Base-by-base conservation (phyloP, 169 alveolate genomes). In the Babesia divergens region DNA sequence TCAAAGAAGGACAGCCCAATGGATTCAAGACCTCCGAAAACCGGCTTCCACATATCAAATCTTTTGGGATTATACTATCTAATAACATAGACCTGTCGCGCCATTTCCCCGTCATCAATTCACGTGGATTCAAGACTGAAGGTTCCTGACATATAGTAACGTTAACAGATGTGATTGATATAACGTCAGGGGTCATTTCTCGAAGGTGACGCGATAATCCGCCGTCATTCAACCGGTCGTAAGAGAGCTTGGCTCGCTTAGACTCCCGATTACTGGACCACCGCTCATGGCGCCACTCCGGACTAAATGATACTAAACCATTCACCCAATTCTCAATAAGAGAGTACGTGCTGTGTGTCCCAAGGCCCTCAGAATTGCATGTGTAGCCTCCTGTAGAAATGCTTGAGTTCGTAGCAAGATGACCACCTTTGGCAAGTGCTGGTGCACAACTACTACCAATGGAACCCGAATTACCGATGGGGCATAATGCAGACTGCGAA, bases 191-290 rank as follows among this genome's bases (percentile, higher is more conserved):
- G 16, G 74, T 74, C 46, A 55, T 20, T 31, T 44, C 68, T 18
- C 65, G 43, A 13, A 74, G 34, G 40, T 74, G 84, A n/a, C 65
- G 60, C 0, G 84, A 65, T 74, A 74, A 64, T 8, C 84, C 84
- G 28, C 84, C 84, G 18, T 74, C 77, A 16, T 60, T 64, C 52
- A 74, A 16, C 3, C 77, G 53, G 58, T 52, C 64, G 29, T 46
- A 31, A 7, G 65, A 53, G 7, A 29, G 29, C 28, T 50, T 74
- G 16, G 49, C 32, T 16, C 62, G 67, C 44, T 43, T 32, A 9
- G 28, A 49, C 0, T 13, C 18, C 11, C 24, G 51, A 13, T 18
- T 18, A 7, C 34, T 18, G 11, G 16, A 26, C 13, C 22, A 9
- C 31, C 31, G 50, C 35, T 11, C 49, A 13, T 6, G 35, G 29